Evolutionary conservation across 352 stramenopile genomes (phyloP), one percentile per base, ranked within the genome.

Genomic region (Globisporangium rhizosaccharum): DNA sequence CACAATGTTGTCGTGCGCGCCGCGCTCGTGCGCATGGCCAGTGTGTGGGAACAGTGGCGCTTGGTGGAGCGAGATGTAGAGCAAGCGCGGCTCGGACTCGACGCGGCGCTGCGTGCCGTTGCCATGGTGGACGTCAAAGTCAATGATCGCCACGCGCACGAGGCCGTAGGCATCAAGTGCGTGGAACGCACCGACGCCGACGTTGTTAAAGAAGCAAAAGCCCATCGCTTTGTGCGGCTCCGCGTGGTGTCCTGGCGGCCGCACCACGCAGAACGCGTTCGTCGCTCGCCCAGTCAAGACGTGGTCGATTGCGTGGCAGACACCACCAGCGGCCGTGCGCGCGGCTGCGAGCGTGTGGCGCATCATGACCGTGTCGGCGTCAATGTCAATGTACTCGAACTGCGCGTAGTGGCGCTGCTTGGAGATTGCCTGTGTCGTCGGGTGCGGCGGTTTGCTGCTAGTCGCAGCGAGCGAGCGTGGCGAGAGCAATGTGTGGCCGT

Each of bases 131-230:
- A 88, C 72, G 61, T 90, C 85, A 36, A 90, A 79, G 56, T 90
- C 81, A n/a, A 90, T 63, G 63, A 90, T 87, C 11, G 71, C 70
- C 1, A 90, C 74, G 20, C 80, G 67, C 37, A 6, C 53, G 28
- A 88, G 39, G 25, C 76, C 59, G 44, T 88, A 63, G 12, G 71
- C 69, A 10, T 90, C 85, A 23, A 98, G 66, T 4, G 92, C 92
- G 74, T 99, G 92, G 54, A 98, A 73, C 18, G 93, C 94, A n/a
- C 84, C 94, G 49, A 97, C 79, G 42, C 88, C 93, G 20, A 98
- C 87, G 60, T 97, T 98, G 59, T 99, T 99, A 61, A 98, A 98
- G 39, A 98, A 87, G 63, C 96, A 99, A 67, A 99, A 99, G 25
- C 92, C 73, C 73, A 86, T 85, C 0, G 75, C 67, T 6, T 66